Conservation (phyloP, 176 grass and related monocot genomes). For the Elymus sibiricus region DNA sequence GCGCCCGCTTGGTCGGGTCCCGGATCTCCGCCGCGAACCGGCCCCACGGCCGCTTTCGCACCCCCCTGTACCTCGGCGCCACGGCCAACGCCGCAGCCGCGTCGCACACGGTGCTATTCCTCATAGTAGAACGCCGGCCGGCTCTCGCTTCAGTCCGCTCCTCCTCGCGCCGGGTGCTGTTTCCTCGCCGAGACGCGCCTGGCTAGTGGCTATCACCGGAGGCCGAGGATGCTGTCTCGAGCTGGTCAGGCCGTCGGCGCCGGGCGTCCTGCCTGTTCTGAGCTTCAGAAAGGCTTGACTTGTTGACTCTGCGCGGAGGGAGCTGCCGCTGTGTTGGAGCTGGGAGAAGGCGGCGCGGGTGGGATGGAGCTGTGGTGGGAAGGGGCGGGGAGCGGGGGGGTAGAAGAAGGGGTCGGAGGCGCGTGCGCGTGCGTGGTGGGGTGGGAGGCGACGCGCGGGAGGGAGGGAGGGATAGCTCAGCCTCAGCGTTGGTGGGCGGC, state of each 20-base stretch:
- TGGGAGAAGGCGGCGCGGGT: background rate
- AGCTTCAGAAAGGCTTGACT: background rate
- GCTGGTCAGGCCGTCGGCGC: background rate
- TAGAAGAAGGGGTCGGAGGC: slow-evolving; percentile 25
- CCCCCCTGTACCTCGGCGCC: slow-evolving; percentile 48
- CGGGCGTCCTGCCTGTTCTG: background rate
- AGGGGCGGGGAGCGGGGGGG: background rate
- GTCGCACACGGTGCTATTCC: background rate
- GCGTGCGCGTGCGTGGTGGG: background rate
- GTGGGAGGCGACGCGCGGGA: background rate
- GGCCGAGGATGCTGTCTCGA: background rate
- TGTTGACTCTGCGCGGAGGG: background rate
- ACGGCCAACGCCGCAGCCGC: slow-evolving; percentile 9
- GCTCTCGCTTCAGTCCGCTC: background rate
- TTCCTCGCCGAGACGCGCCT: background rate
- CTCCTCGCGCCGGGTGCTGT: background rate
- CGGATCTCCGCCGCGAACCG: slow-evolving; percentile 87
- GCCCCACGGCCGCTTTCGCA: slow-evolving; percentile 87
- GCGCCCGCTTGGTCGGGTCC: slow-evolving; percentile 60
- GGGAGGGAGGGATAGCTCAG: background rate
- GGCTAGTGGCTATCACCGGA: background rate
- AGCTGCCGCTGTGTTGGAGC: background rate
- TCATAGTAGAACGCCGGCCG: background rate
- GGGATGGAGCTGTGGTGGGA: background rate
- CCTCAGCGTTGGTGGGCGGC: slow-evolving; percentile 25